Evolutionary conservation across 148 eudicot genomes (phyloP).

Genomic region (Camellia japonica): DNA sequence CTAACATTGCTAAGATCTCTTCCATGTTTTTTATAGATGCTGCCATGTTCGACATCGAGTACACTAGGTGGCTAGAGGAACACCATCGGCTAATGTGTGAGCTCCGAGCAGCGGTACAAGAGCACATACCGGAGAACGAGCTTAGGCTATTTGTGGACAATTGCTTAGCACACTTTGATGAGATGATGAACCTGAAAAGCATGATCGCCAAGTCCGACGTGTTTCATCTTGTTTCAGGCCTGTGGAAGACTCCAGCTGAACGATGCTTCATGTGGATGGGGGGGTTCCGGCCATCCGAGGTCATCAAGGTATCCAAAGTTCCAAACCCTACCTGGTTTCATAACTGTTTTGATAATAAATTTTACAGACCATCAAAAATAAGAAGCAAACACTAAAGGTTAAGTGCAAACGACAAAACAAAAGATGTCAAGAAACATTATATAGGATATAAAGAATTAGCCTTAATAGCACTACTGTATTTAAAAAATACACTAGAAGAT

Average conservation of each 20-base stretch:
- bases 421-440: too few species aligned
- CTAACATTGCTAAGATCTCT: neutral
- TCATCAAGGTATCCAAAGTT: conserved; percentile 60
- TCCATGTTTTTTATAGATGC: conserved; percentile 23
- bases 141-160: conserved; percentile 73
- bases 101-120: conserved; percentile 82
- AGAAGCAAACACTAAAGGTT: neutral
- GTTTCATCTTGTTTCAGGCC: conserved; percentile 85
- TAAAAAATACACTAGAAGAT: too few species aligned
- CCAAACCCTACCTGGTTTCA: neutral
- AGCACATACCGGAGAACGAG: conserved; percentile 80
- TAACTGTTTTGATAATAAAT: neutral
- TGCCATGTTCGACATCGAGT: conserved; percentile 82
- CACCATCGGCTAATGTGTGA: conserved; percentile 76
- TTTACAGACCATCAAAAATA: neutral
- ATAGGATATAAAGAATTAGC: too few species aligned
- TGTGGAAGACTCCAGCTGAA: conserved; percentile 94
- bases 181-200: conserved; percentile 66
- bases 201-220: conserved; percentile 70
- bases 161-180: conserved; percentile 70
- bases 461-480: too few species aligned
- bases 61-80: conserved; percentile 93
- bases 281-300: conserved; percentile 83
- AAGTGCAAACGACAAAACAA: too few species aligned
- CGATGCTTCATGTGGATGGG: conserved; percentile 99